A percentile compares a stretch with the other conserved stretches of the same genome.
Evolutionary conservation across 768 basidiomycete species (phyloP).

Genomic region (Mycena kentingensis): DNA sequence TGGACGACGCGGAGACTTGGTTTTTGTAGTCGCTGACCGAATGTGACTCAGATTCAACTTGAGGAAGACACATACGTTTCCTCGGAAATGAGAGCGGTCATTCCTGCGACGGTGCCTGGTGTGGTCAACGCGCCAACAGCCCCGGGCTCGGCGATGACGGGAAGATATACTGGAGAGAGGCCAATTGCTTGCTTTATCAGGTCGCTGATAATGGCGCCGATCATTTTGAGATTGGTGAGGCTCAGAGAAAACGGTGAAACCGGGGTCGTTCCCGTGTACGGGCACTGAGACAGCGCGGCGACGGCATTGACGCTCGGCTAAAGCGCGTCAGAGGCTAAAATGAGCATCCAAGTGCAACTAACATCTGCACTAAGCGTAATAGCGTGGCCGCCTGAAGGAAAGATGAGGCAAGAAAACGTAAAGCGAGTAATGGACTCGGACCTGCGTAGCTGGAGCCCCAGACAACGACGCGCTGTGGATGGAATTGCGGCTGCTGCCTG

Average conservation of each 20-base stretch:
- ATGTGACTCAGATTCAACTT: background rate
- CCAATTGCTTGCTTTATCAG: constrained; percentile 29
- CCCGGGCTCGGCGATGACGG: constrained; percentile 28
- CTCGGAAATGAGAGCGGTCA: constrained; percentile 13
- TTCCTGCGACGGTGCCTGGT: constrained; percentile 25
- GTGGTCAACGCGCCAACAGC: constrained; percentile 31
- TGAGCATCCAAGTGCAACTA: background rate
- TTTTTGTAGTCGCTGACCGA: constrained; percentile 13
- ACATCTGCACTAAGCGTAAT: constrained; percentile 34
- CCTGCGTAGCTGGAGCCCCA: constrained; percentile 41
- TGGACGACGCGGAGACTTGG: constrained; percentile 18
- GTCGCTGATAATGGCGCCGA: constrained; percentile 26
- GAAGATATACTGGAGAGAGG: constrained; percentile 31
- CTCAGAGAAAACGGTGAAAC: constrained; percentile 9
- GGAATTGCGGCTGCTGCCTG: constrained; percentile 31
- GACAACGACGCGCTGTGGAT: constrained; percentile 32
- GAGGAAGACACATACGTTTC: constrained; percentile 8
- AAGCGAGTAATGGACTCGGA: constrained; percentile 1
- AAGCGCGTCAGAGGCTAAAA: background rate
- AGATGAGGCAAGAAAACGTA: background rate
- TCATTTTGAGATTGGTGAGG: constrained; percentile 22
- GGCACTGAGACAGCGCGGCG: constrained; percentile 37
- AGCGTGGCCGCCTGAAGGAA: constrained; percentile 31
- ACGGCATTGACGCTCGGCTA: constrained; percentile 30
- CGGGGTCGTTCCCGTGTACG: constrained; percentile 29